phyloP scores from a whole-genome alignment of 2,329 filamentous ascomycete species.

The Aspergillus aculeatus region DNA sequence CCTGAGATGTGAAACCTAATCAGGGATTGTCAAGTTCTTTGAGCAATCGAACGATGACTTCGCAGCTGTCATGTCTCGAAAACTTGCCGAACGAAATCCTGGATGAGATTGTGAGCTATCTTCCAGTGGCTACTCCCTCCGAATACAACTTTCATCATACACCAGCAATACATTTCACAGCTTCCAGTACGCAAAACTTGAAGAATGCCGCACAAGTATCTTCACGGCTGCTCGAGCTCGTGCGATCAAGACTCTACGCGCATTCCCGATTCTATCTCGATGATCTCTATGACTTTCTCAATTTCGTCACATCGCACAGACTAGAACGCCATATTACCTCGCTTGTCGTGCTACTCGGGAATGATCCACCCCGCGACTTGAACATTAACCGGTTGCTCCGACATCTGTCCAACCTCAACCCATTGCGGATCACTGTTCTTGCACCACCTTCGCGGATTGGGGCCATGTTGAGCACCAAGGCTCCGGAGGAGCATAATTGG shows the following conservation, averaged over 20 bases:
- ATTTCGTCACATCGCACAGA: conserved; percentile 36
- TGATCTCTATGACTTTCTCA: conserved; percentile 35
- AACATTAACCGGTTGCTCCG: conserved; percentile 54
- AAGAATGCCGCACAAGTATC: conserved; percentile 59
- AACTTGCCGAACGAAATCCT: conserved; percentile 63
- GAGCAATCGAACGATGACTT: conserved; percentile 15
- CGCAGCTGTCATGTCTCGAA: conserved; percentile 26
- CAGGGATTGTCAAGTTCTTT: background rate
- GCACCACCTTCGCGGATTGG: conserved; percentile 64
- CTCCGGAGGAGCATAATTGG: conserved; percentile 61
- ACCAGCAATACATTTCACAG: conserved; percentile 47
- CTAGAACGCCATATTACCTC: conserved; percentile 46
- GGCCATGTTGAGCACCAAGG: conserved; percentile 56
- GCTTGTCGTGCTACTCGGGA: conserved; percentile 46
- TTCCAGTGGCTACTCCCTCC: conserved; percentile 54
- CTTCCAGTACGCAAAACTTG: conserved; percentile 42
- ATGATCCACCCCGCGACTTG: conserved; percentile 41
- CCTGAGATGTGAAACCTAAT: background rate
- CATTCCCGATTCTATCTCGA: conserved; percentile 46
- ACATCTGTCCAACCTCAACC: conserved; percentile 56
- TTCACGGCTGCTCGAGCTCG: conserved; percentile 52
- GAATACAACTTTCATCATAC: conserved; percentile 50
- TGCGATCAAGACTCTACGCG: conserved; percentile 58
- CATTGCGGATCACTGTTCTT: conserved; percentile 55
- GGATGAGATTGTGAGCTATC: conserved; percentile 55